Conservation (phyloP, 371 early-diverging fungal species). For the Haplosporangium sp. region DNA sequence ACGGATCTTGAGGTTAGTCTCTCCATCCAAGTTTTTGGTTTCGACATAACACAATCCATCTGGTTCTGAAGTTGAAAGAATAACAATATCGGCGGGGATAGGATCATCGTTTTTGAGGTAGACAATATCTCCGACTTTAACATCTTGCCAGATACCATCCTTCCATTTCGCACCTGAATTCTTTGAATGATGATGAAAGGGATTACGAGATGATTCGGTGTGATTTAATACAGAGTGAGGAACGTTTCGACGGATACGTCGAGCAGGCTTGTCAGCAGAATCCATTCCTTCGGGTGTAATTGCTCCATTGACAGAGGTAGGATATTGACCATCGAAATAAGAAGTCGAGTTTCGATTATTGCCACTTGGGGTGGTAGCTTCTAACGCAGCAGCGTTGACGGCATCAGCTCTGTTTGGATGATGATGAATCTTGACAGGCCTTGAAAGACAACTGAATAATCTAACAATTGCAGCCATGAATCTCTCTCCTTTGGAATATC, state of each 20-base stretch:
- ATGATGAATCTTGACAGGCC: background rate
- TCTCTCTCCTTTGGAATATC: conserved; percentile 23
- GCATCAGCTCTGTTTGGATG: conserved; percentile 35
- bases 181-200: conserved; percentile 10
- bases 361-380: conserved; percentile 19
- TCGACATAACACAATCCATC: conserved; percentile 94
- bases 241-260: conserved; percentile 44
- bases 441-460: conserved; percentile 9
- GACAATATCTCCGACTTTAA: conserved; percentile 94
- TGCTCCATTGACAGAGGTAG: conserved; percentile 11
- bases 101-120: conserved; percentile 87
- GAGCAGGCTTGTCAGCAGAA: conserved; percentile 42
- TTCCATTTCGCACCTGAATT: conserved; percentile 56
- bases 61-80: conserved; percentile 89
- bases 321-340: conserved; percentile 38
- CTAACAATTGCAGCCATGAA: conserved; percentile 16
- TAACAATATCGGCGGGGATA: conserved; percentile 95
- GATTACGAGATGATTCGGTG: conserved; percentile 18
- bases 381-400: conserved; percentile 29
- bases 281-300: conserved; percentile 25
- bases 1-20: conserved; percentile 88
- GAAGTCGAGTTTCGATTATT: conserved; percentile 48
- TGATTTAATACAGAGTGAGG: conserved; percentile 55
- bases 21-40: conserved; percentile 96
- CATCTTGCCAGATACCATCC: conserved; percentile 79